Conservation (phyloP, 306 rosid genomes). For the Malus asiatica region DNA sequence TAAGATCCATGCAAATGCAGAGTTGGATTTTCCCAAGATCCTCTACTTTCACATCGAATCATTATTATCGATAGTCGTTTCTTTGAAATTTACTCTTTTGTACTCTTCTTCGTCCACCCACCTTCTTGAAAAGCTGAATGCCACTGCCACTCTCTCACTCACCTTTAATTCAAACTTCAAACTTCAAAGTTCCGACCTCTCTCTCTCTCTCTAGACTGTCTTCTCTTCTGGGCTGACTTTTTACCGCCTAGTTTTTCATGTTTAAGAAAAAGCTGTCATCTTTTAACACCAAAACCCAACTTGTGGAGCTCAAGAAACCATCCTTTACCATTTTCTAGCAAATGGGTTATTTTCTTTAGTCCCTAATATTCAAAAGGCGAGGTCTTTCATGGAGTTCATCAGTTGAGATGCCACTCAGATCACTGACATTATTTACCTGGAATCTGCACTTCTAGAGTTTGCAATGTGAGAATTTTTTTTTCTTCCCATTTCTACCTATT, state of each 20-base stretch:
- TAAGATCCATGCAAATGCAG: constrained; percentile 18
- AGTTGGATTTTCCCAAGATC: constrained; percentile 52
- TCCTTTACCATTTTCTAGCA: constrained; percentile 4
- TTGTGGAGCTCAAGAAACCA: neutral
- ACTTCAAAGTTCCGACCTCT: neutral
- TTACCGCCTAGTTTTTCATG: constrained; percentile 24
- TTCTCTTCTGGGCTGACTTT: constrained; percentile 14
- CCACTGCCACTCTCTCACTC: constrained; percentile 9
- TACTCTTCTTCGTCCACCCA: constrained; percentile 33
- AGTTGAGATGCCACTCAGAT: constrained; percentile 8
- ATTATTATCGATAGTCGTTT: neutral
- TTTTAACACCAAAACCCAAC: neutral
- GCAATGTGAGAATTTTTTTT: constrained; percentile 12
- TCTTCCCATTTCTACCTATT: neutral
- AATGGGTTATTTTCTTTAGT: neutral
- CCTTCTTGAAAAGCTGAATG: constrained; percentile 32
- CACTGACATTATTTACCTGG: neutral
- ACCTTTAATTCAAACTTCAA: constrained; percentile 75
- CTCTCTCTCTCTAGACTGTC: constrained; percentile 12
- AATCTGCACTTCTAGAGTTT: constrained; percentile 1
- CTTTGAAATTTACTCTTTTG: constrained; percentile 44
- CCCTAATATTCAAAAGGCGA: neutral
- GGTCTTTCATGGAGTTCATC: constrained; percentile 18
- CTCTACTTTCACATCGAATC: constrained; percentile 13
- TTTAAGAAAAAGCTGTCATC: constrained; percentile 18